These are phyloP conservation scores for Peronospora destructor DNA, from an alignment of 352 stramenopile genomes.

Conservation along the genomic window DNA sequence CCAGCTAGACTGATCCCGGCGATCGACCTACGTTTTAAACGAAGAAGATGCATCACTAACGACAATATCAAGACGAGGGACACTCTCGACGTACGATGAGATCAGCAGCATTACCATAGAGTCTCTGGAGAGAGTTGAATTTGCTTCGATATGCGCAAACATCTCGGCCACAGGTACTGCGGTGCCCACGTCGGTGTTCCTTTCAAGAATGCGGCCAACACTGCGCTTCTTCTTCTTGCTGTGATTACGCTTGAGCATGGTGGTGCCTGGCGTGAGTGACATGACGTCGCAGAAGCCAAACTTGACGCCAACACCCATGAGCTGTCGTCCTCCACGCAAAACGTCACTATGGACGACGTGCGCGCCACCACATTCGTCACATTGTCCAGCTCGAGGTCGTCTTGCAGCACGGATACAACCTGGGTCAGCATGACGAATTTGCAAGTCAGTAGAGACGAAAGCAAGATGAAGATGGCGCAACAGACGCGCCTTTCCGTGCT, in stretches of 20 bases:
- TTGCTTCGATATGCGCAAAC: conserved; percentile 80
- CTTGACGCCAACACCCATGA: conserved; percentile 75
- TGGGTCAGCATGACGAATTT: conserved; percentile 4
- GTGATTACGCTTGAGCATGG: conserved; percentile 49
- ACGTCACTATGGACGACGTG: conserved; percentile 83
- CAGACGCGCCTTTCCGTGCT: conserved; percentile 53
- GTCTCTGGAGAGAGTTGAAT: conserved; percentile 72
- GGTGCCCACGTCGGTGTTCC: conserved; percentile 74
- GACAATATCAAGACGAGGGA: neutral
- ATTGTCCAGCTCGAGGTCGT: conserved; percentile 79
- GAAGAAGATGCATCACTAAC: neutral
- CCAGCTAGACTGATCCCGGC: conserved; percentile 73
- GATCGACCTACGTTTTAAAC: conserved; percentile 41
- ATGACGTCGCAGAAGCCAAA: conserved; percentile 87
- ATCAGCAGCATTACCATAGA: conserved; percentile 83
- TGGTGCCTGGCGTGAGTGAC: conserved; percentile 78
- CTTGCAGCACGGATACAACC: conserved; percentile 73
- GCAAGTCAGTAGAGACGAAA: neutral
- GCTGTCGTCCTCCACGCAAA: conserved; percentile 76
- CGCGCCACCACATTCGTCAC: conserved; percentile 79
- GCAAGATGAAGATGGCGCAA: neutral
- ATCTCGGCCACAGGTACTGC: conserved; percentile 83
- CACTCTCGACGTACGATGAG: conserved; percentile 47
- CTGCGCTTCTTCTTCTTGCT: conserved; percentile 52
- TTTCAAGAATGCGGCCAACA: conserved; percentile 62